Percentiles rank a stretch among this genome's conserved stretches.
Conservation (phyloP, 306 rosid species). For the Chamaecrista fasciculata region DNA sequence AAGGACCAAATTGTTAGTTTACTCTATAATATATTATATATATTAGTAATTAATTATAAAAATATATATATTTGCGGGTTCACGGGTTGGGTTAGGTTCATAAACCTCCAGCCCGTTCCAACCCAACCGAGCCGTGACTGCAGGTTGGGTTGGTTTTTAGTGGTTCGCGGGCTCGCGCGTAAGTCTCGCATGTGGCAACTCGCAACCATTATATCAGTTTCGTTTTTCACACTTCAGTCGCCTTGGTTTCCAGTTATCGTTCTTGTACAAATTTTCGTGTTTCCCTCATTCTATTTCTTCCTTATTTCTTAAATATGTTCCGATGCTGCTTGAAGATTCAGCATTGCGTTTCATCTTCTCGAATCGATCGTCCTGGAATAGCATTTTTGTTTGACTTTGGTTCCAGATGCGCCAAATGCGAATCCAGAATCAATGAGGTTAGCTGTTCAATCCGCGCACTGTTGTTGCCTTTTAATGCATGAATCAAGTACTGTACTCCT, state of each 20-base stretch:
- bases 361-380: constrained; percentile 9
- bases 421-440: constrained; percentile 23
- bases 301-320: neutral
- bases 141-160: no score
- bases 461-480: neutral
- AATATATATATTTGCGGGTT: no score
- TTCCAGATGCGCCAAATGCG: neutral
- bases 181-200: no score
- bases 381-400: neutral
- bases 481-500: neutral
- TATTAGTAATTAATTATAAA: no score
- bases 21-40: no score
- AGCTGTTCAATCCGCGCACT: constrained; percentile 11
- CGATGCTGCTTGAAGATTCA: constrained; percentile 24
- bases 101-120: no score
- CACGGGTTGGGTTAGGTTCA: no score
- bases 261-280: neutral
- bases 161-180: no score
- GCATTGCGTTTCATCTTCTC: neutral
- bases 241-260: neutral
- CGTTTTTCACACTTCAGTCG: neutral
- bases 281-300: neutral
- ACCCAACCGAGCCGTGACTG: no score
- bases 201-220: neutral
- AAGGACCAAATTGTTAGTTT: no score